Percentiles rank a stretch among this genome's conserved stretches.
Evolutionary conservation across 1,284 basidiomycete genomes (phyloP).

Genomic region (Puccinia hordei): DNA sequence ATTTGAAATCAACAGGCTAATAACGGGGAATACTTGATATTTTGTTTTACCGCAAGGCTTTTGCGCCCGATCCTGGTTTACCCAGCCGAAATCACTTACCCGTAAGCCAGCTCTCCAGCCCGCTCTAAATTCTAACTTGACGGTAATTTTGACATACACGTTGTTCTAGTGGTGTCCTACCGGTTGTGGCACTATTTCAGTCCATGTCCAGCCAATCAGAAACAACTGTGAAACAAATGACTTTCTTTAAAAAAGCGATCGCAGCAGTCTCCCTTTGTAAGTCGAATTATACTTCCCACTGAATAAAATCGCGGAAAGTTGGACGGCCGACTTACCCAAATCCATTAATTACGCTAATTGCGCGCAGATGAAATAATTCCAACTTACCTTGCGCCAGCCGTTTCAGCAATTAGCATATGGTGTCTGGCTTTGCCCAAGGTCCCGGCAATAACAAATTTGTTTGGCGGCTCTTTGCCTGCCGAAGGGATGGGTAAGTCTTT

Average conservation of each 20-base stretch:
- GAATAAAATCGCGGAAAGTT: not conserved
- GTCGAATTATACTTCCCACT: not conserved
- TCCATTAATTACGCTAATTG: not conserved
- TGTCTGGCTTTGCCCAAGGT: slow-evolving; percentile 37
- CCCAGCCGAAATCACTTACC: slow-evolving; percentile 22
- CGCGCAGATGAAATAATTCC: slow-evolving; percentile 47
- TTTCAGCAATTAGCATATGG: slow-evolving; percentile 36
- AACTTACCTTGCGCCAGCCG: slow-evolving; percentile 41
- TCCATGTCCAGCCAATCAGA: slow-evolving; percentile 14
- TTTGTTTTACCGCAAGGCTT: not conserved
- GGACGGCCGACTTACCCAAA: not conserved
- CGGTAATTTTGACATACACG: not conserved
- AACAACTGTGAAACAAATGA: slow-evolving; percentile 19
- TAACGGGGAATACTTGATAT: not conserved
- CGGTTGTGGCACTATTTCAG: slow-evolving; percentile 43
- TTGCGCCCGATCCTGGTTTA: slow-evolving; percentile 35
- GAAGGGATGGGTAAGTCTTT: slow-evolving; percentile 39
- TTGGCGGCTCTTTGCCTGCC: slow-evolving; percentile 29
- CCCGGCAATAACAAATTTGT: slow-evolving; percentile 38
- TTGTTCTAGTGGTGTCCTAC: slow-evolving; percentile 20
- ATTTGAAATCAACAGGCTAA: not conserved
- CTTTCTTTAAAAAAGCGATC: slow-evolving; percentile 43
- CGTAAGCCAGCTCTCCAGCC: slow-evolving; percentile 2
- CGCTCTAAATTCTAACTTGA: not conserved
- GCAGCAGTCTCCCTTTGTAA: slow-evolving; percentile 24